These are phyloP conservation scores for Thalassiosira profunda DNA, from an alignment of 108 stramenopile species.

Conservation along the genomic window DNA sequence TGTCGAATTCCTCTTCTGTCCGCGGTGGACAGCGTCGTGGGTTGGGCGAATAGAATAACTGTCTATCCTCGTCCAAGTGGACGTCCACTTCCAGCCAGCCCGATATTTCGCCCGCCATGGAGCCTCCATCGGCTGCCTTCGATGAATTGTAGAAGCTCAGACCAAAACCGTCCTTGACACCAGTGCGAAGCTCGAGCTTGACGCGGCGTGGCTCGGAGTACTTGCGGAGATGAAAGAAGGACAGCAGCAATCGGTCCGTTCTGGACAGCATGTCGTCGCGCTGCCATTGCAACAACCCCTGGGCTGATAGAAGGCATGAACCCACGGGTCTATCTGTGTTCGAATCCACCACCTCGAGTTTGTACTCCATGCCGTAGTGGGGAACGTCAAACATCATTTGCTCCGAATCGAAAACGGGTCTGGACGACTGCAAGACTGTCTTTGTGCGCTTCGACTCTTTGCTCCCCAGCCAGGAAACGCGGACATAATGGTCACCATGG, in stretches of 20 bases:
- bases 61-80: conserved; percentile 65
- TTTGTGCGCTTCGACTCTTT: conserved; percentile 59
- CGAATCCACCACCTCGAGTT: conserved; percentile 82
- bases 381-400: conserved; percentile 64
- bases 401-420: conserved; percentile 71
- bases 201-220: conserved; percentile 50
- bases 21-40: conserved; percentile 64
- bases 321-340: conserved; percentile 74
- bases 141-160: conserved; percentile 63
- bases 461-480: conserved; percentile 66
- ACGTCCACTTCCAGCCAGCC: conserved; percentile 80
- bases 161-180: conserved; percentile 70
- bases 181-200: conserved; percentile 61
- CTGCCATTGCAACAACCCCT: conserved; percentile 78
- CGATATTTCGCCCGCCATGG: conserved; percentile 56
- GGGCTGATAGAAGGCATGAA: conserved; percentile 65
- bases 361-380: conserved; percentile 83
- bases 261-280: conserved; percentile 57
- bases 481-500: conserved; percentile 82
- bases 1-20: conserved; percentile 65
- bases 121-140: conserved; percentile 27
- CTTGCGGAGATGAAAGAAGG: conserved; percentile 37
- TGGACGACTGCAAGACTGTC: conserved; percentile 68
- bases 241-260: conserved; percentile 31
- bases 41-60: conserved; percentile 53